A percentile compares a stretch with the other conserved stretches of the same genome.
Evolutionary conservation across 2,329 filamentous ascomycete species (phyloP).

Genomic region (Fusarium tuaranense): DNA sequence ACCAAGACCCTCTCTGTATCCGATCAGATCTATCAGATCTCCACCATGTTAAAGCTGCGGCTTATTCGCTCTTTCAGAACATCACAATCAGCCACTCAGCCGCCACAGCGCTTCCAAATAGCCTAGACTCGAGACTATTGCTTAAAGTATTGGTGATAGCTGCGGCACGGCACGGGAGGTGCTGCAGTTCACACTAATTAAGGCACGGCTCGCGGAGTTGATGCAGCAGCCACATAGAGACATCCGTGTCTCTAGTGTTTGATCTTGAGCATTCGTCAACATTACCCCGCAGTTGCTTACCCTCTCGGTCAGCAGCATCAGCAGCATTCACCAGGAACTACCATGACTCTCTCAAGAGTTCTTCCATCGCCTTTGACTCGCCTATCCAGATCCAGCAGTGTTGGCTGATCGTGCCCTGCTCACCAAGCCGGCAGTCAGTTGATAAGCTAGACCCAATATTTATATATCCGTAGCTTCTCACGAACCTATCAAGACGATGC

Average conservation of each 20-base stretch:
- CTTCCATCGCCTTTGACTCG: background rate
- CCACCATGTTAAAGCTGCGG: background rate
- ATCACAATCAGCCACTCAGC: background rate
- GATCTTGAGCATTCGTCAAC: background rate
- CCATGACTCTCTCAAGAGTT: background rate
- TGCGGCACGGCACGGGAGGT: background rate
- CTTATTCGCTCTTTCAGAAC: background rate
- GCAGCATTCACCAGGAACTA: background rate
- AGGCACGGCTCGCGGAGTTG: background rate
- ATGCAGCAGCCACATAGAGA: background rate
- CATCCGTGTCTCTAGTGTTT: background rate
- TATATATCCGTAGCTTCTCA: background rate
- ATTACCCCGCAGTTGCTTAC: background rate
- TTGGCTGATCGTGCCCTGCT: background rate
- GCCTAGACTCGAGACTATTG: background rate
- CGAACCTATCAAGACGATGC: background rate
- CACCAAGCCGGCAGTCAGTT: background rate
- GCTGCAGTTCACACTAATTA: background rate
- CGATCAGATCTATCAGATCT: background rate
- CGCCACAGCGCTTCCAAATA: background rate
- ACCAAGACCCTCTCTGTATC: background rate
- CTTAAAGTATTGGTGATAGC: background rate
- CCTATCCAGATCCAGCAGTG: background rate
- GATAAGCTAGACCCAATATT: background rate
- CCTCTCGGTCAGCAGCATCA: background rate